Conservation (phyloP, 2,329 filamentous ascomycete species). For the Venturia nashicola region DNA sequence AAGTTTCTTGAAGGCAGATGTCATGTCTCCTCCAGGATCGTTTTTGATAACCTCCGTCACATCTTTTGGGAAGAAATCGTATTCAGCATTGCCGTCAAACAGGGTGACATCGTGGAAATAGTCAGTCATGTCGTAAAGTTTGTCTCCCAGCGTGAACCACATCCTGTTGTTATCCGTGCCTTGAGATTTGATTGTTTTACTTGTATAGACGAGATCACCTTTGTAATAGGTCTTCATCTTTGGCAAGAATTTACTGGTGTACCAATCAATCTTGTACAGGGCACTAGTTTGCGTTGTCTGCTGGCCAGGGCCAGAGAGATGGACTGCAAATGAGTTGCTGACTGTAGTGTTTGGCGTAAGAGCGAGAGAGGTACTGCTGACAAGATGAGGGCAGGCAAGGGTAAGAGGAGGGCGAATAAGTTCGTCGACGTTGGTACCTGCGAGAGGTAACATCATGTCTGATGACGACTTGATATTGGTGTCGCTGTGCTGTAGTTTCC, state of each 20-base stretch:
- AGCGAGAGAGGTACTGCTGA: conserved; percentile 40
- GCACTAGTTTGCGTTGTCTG: conserved; percentile 44
- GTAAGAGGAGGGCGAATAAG: conserved; percentile 75
- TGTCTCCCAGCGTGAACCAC: conserved; percentile 69
- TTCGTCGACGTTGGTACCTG: conserved; percentile 65
- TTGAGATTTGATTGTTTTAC: conserved; percentile 45
- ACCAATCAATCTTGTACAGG: conserved; percentile 62
- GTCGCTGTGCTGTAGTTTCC: conserved; percentile 74
- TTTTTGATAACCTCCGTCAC: conserved; percentile 57
- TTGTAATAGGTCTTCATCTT: conserved; percentile 78
- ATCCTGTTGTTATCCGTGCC: conserved; percentile 55
- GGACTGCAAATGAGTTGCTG: conserved; percentile 38
- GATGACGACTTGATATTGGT: conserved; percentile 45
- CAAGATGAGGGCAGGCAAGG: conserved; percentile 62
- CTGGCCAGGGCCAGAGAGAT: conserved; percentile 54
- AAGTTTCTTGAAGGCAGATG: conserved; percentile 44
- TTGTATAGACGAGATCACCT: conserved; percentile 67
- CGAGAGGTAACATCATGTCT: conserved; percentile 62
- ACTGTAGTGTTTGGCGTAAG: conserved; percentile 56
- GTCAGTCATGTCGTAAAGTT: conserved; percentile 80
- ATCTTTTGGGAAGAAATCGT: conserved; percentile 59
- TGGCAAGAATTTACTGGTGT: conserved; percentile 59
- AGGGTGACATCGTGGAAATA: conserved; percentile 68
- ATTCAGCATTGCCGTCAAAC: conserved; percentile 39
- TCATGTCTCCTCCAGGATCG: conserved; percentile 72